Evolutionary conservation across 192 early-diverging fungal genomes (phyloP), one percentile per base, ranked within the genome.

Genomic region (Coemansia erecta): DNA sequence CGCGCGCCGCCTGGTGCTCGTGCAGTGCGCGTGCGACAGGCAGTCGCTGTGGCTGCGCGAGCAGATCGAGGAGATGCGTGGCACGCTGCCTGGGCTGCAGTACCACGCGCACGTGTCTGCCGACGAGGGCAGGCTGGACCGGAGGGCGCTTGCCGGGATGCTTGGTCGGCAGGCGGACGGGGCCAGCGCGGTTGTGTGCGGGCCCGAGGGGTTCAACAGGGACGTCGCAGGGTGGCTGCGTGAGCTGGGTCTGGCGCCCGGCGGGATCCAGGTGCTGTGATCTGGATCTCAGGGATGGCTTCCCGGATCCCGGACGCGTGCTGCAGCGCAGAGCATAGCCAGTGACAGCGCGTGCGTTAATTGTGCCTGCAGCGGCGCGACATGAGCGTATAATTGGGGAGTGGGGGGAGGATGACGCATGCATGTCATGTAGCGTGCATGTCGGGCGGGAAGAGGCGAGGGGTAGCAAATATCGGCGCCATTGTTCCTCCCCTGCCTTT

Each of bases 131-230:
- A 31, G 28, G 26, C 2, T 52, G 37, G 35, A 53, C 51, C 24
- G 54, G 17, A 15, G 23, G 6, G 10, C 0, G 9, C 13, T 22
- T 24, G 15, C 15, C 0, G 1, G n/a, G 0, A 21, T 13, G 12
- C 18, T 39, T 0, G 21, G 39, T 31, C 24, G 7, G 24, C 13
- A 43, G 0, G 26, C 15, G 23, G 19, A 12, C 4, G 1, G 47
- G 18, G 53, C 54, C 46, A 21, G 40, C 28, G 72, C 72, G 7
- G 56, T 69, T 47, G 63, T 75, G 26, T 75, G 72, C 23, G 72
- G 72, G 2, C 72, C 72, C 10, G 66, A 55, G 7, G 21, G 55
- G 14, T 75, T 75, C 41, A 75, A 75, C 41, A n/a, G 22, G 13
- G 66, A 75, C 40, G 63, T 75, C 3, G 35, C 24, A 12, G 4